Evolutionary conservation across 768 basidiomycete species (phyloP).

Genomic region (Lactifluus rugatus): DNA sequence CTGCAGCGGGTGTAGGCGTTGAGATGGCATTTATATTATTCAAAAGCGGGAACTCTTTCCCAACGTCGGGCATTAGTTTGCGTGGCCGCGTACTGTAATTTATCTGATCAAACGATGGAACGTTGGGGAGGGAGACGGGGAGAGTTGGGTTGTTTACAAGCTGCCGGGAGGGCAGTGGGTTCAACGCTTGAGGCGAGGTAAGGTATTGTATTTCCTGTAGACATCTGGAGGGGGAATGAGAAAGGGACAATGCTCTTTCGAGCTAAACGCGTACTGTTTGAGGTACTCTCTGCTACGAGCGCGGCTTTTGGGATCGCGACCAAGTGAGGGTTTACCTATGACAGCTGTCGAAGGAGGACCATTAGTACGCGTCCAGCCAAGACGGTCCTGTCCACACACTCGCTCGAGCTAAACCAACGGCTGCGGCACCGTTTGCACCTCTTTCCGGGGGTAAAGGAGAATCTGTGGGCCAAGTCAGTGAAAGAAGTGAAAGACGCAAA

Average conservation of each 20-base stretch:
- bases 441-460: constrained; percentile 64
- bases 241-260: constrained; percentile 67
- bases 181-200: constrained; percentile 94
- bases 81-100: constrained; percentile 72
- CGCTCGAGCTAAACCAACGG: constrained; percentile 39
- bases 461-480: constrained; percentile 35
- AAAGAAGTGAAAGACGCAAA: constrained; percentile 7
- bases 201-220: constrained; percentile 97
- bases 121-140: constrained; percentile 57
- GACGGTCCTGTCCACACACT: constrained; percentile 42
- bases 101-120: constrained; percentile 64
- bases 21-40: constrained; percentile 52
- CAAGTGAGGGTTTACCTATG: constrained; percentile 62
- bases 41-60: constrained; percentile 57
- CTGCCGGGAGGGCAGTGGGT: constrained; percentile 86
- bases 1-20: constrained; percentile 34
- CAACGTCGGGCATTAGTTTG: constrained; percentile 66
- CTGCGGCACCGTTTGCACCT: constrained; percentile 30
- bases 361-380: constrained; percentile 37
- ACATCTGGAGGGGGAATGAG: constrained; percentile 45
- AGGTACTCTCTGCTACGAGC: constrained; percentile 93
- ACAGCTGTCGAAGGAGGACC: constrained; percentile 32
- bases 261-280: constrained; percentile 85
- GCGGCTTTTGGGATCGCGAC: constrained; percentile 90
- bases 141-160: constrained; percentile 57